Conservation (phyloP, 352 stramenopile species). For the Globisporangium uncinulatum region DNA sequence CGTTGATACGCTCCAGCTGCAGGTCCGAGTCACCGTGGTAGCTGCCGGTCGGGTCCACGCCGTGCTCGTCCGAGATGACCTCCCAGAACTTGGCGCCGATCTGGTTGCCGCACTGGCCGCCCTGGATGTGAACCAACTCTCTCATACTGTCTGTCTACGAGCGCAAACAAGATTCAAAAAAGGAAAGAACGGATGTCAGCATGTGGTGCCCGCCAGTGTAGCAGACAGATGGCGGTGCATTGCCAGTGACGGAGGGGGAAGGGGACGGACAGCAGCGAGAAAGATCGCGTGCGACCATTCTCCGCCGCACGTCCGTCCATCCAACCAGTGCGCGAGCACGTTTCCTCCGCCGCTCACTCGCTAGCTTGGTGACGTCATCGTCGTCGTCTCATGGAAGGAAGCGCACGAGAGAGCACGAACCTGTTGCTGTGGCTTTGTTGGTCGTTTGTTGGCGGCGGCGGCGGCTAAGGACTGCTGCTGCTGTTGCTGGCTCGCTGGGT, state of each 20-base stretch:
- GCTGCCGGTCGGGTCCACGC: conserved; percentile 88
- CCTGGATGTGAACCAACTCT: conserved; percentile 98
- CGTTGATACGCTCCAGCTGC: conserved; percentile 98
- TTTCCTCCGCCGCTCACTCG: not conserved
- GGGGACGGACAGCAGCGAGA: conserved; percentile 2
- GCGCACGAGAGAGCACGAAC: not conserved
- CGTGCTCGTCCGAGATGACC: conserved; percentile 96
- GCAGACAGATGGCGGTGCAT: not conserved
- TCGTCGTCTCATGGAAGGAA: not conserved
- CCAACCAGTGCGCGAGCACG: not conserved
- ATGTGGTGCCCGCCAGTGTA: not conserved
- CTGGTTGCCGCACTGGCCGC: conserved; percentile 98
- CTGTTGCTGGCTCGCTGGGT: conserved; percentile 46
- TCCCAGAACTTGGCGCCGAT: conserved; percentile 99
- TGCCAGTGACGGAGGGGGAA: not conserved
- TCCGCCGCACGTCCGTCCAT: not conserved
- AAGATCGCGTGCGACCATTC: conserved; percentile 3
- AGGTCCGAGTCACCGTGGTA: conserved; percentile 96
- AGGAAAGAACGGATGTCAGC: conserved; percentile 6
- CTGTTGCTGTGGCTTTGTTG: not conserved
- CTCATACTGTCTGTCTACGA: conserved; percentile 69
- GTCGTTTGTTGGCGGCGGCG: not conserved
- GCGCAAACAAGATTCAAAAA: conserved; percentile 6
- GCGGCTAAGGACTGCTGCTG: not conserved
- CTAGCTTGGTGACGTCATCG: not conserved